Conservation (phyloP, 805 yeast genomes). For the Cyberlindnera americana region DNA sequence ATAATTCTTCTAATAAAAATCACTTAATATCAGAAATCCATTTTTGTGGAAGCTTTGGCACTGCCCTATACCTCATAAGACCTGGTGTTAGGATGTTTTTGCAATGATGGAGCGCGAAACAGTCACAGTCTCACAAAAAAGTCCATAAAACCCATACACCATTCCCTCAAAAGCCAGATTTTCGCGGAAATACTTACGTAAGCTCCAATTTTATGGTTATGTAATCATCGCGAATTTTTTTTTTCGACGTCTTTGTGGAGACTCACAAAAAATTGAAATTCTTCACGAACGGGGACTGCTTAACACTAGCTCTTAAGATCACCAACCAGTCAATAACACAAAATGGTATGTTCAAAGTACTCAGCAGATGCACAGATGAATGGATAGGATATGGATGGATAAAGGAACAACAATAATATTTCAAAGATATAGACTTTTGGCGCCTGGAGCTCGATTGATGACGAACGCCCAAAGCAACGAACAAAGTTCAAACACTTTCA, state of each 20-base stretch:
- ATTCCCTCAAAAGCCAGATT: neutral
- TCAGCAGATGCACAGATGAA: neutral
- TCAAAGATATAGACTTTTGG: no score
- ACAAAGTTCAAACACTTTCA: no score
- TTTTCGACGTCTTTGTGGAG: conserved; percentile 5
- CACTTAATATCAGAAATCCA: no score
- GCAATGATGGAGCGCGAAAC: neutral
- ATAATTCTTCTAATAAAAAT: no score
- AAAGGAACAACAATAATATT: neutral
- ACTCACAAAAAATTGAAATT: conserved; percentile 22
- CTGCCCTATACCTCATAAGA: no score
- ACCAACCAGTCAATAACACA: conserved; percentile 12
- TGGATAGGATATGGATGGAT: neutral
- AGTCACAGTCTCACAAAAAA: neutral
- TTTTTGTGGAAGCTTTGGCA: neutral
- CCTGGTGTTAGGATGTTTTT: neutral
- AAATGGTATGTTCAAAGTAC: conserved; percentile 17
- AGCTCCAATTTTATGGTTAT: neutral
- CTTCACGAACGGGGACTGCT: conserved; percentile 11
- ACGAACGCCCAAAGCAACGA: no score
- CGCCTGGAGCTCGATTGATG: no score
- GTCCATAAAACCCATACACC: conserved; percentile 1
- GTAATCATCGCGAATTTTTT: conserved; percentile 7
- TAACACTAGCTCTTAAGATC: neutral
- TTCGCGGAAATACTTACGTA: conserved; percentile 2